These are phyloP conservation scores for Botryosphaeria agaves DNA, from an alignment of 2,329 filamentous ascomycete species.

Conservation along the genomic window DNA sequence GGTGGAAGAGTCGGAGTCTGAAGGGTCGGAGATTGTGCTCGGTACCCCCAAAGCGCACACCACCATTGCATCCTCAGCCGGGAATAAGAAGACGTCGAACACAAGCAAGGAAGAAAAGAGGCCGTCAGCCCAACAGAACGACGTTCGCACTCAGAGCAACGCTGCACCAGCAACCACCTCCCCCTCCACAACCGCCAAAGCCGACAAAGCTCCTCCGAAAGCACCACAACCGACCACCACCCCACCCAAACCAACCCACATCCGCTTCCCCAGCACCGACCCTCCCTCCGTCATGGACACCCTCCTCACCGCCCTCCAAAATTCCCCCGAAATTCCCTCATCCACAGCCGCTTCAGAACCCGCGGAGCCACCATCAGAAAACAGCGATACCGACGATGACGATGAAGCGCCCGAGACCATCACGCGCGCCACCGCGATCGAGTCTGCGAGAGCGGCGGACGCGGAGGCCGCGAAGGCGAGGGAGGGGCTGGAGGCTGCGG, in stretches of 20 bases:
- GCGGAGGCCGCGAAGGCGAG: slow-evolving; percentile 1
- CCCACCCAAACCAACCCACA: slow-evolving; percentile 12
- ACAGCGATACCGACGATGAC: slow-evolving; percentile 18
- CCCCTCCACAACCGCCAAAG: neutral
- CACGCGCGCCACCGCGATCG: slow-evolving; percentile 1
- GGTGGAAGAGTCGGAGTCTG: too few relatives aligned
- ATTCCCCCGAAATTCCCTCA: neutral
- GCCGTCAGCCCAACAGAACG: neutral
- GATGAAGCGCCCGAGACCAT: slow-evolving; percentile 6
- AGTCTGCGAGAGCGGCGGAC: neutral
- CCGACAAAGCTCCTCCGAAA: neutral
- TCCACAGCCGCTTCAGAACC: neutral
- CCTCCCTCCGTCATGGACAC: slow-evolving; percentile 5
- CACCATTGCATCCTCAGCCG: too few relatives aligned
- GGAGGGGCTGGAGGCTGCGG: slow-evolving; percentile 2
- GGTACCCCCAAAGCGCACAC: too few relatives aligned
- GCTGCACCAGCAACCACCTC: neutral
- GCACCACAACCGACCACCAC: neutral
- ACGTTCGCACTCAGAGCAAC: neutral
- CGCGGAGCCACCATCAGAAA: slow-evolving; percentile 7
- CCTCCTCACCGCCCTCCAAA: neutral
- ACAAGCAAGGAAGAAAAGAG: neutral
- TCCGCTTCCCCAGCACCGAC: slow-evolving; percentile 25
- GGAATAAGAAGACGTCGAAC: too few relatives aligned
- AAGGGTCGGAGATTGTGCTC: too few relatives aligned